Conservation (phyloP, 352 stramenopile genomes). For the Thalassiosira livingstoniorum region DNA sequence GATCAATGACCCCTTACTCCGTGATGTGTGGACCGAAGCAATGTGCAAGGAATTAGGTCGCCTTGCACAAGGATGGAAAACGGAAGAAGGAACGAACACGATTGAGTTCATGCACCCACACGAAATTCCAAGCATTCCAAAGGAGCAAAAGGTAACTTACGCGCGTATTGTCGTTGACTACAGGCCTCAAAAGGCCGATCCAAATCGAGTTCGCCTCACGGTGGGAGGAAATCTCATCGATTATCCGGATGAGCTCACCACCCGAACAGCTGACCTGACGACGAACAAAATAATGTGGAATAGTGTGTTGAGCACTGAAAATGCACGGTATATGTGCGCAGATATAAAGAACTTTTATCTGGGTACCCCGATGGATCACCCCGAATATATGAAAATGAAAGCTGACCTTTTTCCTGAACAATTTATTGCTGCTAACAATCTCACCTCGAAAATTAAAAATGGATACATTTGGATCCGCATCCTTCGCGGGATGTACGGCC, state of each 20-base stretch:
- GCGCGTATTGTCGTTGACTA: not conserved
- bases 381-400: not conserved
- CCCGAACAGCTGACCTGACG: no score
- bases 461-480: not conserved
- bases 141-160: not conserved
- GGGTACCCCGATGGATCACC: not conserved
- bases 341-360: no score
- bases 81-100: not conserved
- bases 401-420: not conserved
- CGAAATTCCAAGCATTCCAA: conserved; percentile 1
- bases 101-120: conserved; percentile 5
- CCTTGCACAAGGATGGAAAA: not conserved
- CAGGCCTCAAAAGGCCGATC: not conserved
- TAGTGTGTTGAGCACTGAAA: no score
- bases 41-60: not conserved
- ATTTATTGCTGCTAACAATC: not conserved
- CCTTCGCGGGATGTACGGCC: no score
- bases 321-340: no score
- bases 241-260: not conserved
- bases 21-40: not conserved
- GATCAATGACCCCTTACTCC: not conserved
- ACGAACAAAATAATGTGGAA: not conserved
- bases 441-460: not conserved
- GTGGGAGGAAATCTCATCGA: no score
- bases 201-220: not conserved